A percentile compares a stretch with the other conserved stretches of the same genome.
phyloP scores from a whole-genome alignment of 305 asterid genomes.

The Ajuga reptans region DNA sequence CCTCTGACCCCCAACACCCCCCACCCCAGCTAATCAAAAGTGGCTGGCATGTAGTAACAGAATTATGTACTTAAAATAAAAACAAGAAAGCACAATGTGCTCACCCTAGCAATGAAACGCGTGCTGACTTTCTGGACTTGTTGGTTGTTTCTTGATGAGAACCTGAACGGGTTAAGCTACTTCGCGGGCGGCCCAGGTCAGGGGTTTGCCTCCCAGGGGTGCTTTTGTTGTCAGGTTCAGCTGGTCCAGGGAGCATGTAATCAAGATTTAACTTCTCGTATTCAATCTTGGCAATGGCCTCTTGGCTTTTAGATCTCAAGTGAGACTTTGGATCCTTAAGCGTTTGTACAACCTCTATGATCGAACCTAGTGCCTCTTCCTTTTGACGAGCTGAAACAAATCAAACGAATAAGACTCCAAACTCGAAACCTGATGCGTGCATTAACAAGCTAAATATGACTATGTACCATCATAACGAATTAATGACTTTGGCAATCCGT shows the following conservation, averaged over 20 bases:
- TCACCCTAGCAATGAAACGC: constrained; percentile 64
- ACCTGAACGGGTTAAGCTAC: constrained; percentile 29
- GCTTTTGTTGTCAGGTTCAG: constrained; percentile 36
- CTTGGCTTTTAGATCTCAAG: constrained; percentile 43
- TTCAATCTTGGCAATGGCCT: constrained; percentile 27
- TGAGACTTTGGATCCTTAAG: constrained; percentile 69
- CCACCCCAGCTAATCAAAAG: background rate
- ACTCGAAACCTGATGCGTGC: constrained; percentile 13
- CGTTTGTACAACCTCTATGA: constrained; percentile 83
- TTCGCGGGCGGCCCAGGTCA: constrained; percentile 23
- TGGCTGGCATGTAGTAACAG: background rate
- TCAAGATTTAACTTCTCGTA: constrained; percentile 38
- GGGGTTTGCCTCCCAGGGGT: constrained; percentile 47
- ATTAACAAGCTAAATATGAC: constrained; percentile 11
- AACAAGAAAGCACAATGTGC: constrained; percentile 11
- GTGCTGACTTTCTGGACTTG: constrained; percentile 56
- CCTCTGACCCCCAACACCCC: background rate
- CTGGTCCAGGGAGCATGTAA: constrained; percentile 61
- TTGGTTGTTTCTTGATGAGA: constrained; percentile 33
- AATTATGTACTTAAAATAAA: background rate
- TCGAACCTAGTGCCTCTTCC: constrained; percentile 79
- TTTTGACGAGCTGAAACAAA: constrained; percentile 81
- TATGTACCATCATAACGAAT: constrained; percentile 85
- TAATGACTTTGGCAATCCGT: constrained; percentile 86
- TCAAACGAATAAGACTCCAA: constrained; percentile 20